These are phyloP conservation scores for Talaromyces sp. DNA, from an alignment of 2,329 filamentous ascomycete genomes.

Conservation along the genomic window DNA sequence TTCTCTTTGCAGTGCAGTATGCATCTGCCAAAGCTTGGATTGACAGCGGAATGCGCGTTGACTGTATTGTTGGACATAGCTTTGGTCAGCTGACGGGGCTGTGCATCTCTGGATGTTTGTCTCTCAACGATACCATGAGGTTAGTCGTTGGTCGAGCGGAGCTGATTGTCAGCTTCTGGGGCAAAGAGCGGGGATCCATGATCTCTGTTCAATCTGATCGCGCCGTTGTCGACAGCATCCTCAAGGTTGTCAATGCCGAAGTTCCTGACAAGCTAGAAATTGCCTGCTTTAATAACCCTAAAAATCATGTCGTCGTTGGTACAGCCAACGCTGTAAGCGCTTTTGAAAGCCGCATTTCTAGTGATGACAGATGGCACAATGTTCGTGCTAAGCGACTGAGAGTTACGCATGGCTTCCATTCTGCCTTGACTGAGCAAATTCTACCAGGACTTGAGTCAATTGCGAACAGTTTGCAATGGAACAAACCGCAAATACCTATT, in stretches of 20 bases:
- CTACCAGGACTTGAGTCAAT: conserved; percentile 20
- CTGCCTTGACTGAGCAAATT: conserved; percentile 34
- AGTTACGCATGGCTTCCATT: conserved; percentile 48
- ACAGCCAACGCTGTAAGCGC: conserved; percentile 7
- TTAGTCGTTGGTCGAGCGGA: conserved; percentile 26
- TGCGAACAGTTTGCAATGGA: conserved; percentile 1
- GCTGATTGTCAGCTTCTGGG: conserved; percentile 28
- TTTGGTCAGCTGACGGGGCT: conserved; percentile 36
- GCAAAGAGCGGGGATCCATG: conserved; percentile 29
- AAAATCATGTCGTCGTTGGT: conserved; percentile 41
- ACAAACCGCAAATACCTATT: conserved; percentile 1
- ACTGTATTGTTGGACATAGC: conserved; percentile 33
- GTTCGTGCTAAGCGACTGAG: conserved; percentile 35
- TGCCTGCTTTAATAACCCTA: conserved; percentile 46
- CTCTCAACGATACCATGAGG: conserved; percentile 24
- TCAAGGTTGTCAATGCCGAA: conserved; percentile 5
- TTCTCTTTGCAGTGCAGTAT: conserved; percentile 36
- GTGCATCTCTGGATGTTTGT: conserved; percentile 25
- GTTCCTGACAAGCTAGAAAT: conserved; percentile 22
- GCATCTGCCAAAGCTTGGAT: conserved; percentile 34
- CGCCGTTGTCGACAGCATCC: conserved; percentile 16
- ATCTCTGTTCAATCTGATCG: conserved; percentile 28
- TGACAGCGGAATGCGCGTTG: conserved; percentile 29
- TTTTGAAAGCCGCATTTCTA: neutral
- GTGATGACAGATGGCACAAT: neutral